Conservation (phyloP, 305 asterid species). For the Plantago lanceolata region DNA sequence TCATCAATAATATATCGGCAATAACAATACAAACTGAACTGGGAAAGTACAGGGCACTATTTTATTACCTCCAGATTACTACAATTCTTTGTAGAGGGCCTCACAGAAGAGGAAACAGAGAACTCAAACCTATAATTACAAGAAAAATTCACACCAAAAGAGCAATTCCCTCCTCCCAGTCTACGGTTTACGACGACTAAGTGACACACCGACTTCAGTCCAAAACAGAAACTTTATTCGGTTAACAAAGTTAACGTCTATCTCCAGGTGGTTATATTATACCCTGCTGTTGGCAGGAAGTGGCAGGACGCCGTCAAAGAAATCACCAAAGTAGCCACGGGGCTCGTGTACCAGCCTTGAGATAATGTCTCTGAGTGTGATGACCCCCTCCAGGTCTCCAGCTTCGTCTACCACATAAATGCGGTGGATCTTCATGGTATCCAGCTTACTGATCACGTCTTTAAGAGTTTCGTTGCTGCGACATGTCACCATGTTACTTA, state of each 20-base stretch:
- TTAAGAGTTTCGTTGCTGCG: slow-evolving; percentile 49
- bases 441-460: slow-evolving; percentile 66
- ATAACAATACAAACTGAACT: no score
- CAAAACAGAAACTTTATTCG: not conserved
- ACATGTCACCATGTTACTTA: slow-evolving; percentile 72
- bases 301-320: slow-evolving; percentile 90
- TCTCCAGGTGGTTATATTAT: slow-evolving; percentile 31
- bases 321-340: slow-evolving; percentile 90
- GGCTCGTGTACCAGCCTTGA: slow-evolving; percentile 94
- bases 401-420: slow-evolving; percentile 62
- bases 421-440: slow-evolving; percentile 68
- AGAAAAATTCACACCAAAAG: slow-evolving; percentile 14
- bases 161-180: no score
- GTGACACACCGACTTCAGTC: slow-evolving; percentile 5
- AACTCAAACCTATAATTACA: slow-evolving; percentile 19
- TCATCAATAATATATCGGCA: no score
- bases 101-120: no score
- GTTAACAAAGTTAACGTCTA: not conserved
- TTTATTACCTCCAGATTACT: no score
- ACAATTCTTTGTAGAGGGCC: no score
- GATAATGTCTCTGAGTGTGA: slow-evolving; percentile 85
- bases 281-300: slow-evolving; percentile 82
- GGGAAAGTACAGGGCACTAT: no score
- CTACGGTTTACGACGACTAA: not conserved
- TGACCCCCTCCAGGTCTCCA: slow-evolving; percentile 69